Percentiles rank a stretch among this genome's conserved stretches.
These are phyloP conservation scores for Macrolepiota fuliginosa DNA, from an alignment of 768 basidiomycete species.

Conservation along the genomic window DNA sequence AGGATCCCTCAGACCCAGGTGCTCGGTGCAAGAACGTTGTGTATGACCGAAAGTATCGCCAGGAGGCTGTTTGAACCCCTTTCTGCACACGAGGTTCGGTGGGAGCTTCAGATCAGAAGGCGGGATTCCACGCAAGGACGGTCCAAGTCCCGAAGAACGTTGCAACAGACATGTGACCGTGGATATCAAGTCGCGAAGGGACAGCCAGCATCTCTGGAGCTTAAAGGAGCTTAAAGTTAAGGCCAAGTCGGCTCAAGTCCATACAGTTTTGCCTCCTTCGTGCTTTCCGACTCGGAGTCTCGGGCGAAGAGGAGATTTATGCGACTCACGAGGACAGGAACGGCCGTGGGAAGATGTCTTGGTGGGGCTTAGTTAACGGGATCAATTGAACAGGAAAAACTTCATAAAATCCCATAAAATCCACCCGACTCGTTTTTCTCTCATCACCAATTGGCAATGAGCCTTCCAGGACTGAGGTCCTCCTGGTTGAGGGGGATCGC, in stretches of 20 bases:
- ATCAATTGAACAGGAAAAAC: constrained; percentile 15
- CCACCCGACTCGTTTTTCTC: constrained; percentile 4
- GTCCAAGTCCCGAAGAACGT: background rate
- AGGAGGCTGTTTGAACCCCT: background rate
- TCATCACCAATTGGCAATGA: constrained; percentile 27
- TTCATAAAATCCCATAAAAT: background rate
- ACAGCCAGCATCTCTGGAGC: background rate
- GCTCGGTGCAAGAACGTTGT: background rate
- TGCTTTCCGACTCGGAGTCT: background rate
- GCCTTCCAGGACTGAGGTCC: constrained; percentile 41
- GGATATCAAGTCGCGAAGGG: background rate
- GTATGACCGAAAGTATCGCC: background rate
- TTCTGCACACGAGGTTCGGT: background rate
- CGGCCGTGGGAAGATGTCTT: constrained; percentile 5
- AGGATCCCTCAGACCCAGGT: background rate
- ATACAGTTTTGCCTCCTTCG: background rate
- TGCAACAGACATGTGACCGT: background rate
- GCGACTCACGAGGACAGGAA: background rate
- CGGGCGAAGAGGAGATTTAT: background rate
- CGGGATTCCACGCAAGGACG: background rate
- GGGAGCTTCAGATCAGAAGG: background rate
- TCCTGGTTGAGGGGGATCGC: constrained; percentile 32
- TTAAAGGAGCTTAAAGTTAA: background rate
- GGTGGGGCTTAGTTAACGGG: constrained; percentile 2
- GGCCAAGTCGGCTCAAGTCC: background rate